Base-by-base conservation (phyloP, 768 basidiomycete species). In the Naganishia kalamii region DNA sequence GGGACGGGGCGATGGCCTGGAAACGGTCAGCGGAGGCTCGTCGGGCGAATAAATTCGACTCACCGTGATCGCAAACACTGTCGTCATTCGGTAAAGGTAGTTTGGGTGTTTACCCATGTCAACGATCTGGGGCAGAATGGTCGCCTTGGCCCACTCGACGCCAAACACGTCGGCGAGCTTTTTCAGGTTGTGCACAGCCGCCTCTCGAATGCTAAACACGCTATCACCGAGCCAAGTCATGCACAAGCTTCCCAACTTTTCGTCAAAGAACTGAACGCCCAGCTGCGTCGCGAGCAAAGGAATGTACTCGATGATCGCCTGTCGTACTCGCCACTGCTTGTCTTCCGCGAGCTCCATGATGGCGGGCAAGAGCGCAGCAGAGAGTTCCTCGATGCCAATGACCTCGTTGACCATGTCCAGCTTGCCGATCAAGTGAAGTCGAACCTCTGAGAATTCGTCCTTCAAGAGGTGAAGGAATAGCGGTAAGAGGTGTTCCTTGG, bases 151-250 rank as follows among this genome's bases (percentile, higher is more conserved):
- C 96, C 96, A 99, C 7, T 97, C 93, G 27, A 96, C 92, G 48
- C 96, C 96, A 71, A 99, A 99, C 15, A 98, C 94, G 72, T 98
- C 94, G 17, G 94, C 94, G 73, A 99, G 81, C 75, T 93, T 96
- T 82, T 91, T 92, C 70, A 99, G 81, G 78, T 99, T 99, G 77
- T 90, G 85, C 0, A 92, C 98, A 0, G 96, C 96, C n/a, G 94
- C 88, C 78, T 99, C 96, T 48, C 96, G 87, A 76, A 99, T 99
- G 76, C 91, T 93, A 81, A 88, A 99, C 19, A 99, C 96, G 35
- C 90, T 96, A 78, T 99, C 96, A 8, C 93, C 93, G 68, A 99
- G 79, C 96, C 96, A 99, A 8, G 90, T 90, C 93, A 99, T 96
- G 82, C 96, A 99, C 30, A 99, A 82, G 73, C 89, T 92, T 29